phyloP scores from a whole-genome alignment of 31 red algal species.

The Odonthalia washingtoniensis region DNA sequence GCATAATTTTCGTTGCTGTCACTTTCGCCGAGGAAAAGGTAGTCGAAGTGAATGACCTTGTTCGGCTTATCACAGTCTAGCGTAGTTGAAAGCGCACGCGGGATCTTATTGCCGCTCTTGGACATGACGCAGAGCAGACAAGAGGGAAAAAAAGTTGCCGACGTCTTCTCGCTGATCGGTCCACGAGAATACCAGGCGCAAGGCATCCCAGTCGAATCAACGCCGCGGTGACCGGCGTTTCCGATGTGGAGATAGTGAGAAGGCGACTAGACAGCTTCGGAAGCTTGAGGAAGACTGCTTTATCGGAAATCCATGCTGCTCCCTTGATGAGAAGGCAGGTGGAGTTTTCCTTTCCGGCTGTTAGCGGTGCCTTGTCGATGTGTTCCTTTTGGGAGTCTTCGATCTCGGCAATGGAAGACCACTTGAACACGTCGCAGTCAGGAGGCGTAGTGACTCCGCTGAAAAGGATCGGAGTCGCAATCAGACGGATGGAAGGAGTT shows the following conservation, averaged over 20 bases:
- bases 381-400: slow-evolving; percentile 1
- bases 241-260: slow-evolving; percentile 39
- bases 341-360: not conserved
- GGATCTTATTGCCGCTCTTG: slow-evolving; percentile 57
- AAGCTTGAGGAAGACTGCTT: too few species aligned
- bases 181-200: slow-evolving; percentile 38
- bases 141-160: slow-evolving; percentile 36
- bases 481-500: not conserved
- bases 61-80: slow-evolving; percentile 37
- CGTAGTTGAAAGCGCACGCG: slow-evolving; percentile 48
- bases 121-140: slow-evolving; percentile 30
- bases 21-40: slow-evolving; percentile 45
- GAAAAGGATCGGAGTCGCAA: slow-evolving; percentile 29
- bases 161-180: slow-evolving; percentile 35
- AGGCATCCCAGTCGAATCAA: slow-evolving; percentile 34
- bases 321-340: slow-evolving; percentile 15
- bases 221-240: slow-evolving; percentile 46
- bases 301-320: slow-evolving; percentile 31
- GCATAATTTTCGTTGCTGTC: slow-evolving; percentile 12
- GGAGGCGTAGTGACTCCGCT: slow-evolving; percentile 20
- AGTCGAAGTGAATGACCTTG: slow-evolving; percentile 61
- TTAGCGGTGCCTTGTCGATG: not conserved
- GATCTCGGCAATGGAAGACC: slow-evolving; percentile 37
- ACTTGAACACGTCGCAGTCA: slow-evolving; percentile 44
- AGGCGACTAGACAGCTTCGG: too few species aligned